Conservation (phyloP, 2,329 filamentous ascomycete genomes). For the Ophiocordyceps unilateralis region DNA sequence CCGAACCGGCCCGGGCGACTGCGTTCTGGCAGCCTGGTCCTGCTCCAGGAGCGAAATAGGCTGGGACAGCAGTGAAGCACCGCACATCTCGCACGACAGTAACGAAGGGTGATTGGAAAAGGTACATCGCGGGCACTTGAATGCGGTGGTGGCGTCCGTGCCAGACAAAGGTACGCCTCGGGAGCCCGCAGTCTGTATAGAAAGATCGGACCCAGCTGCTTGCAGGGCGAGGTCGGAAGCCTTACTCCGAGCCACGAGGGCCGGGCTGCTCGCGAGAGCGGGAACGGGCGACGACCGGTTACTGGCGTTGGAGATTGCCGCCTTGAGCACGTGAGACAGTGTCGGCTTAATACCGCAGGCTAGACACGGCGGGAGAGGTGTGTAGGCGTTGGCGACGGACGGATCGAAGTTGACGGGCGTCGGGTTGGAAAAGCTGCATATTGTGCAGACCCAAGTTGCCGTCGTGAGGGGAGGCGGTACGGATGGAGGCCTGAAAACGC, state of each 20-base stretch:
- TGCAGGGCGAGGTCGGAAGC: neutral
- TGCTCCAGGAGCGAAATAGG: slow-evolving; percentile 17
- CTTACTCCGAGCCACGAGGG: neutral
- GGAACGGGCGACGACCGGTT: slow-evolving; percentile 23
- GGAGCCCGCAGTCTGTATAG: neutral
- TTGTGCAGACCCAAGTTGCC: slow-evolving; percentile 89
- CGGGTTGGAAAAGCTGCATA: slow-evolving; percentile 88
- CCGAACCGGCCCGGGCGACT: slow-evolving; percentile 64
- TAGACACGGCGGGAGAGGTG: slow-evolving; percentile 69
- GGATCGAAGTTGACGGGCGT: slow-evolving; percentile 90
- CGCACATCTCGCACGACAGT: slow-evolving; percentile 77
- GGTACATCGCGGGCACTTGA: slow-evolving; percentile 73
- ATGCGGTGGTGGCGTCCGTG: slow-evolving; percentile 17
- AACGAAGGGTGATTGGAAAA: slow-evolving; percentile 87
- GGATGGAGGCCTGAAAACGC: slow-evolving; percentile 19
- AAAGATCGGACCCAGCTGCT: neutral
- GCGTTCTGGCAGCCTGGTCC: slow-evolving; percentile 29
- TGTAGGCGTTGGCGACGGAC: slow-evolving; percentile 59
- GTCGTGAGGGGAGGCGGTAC: slow-evolving; percentile 31
- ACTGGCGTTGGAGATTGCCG: slow-evolving; percentile 60
- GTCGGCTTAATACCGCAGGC: slow-evolving; percentile 89
- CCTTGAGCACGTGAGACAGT: slow-evolving; percentile 67
- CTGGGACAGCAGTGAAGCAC: slow-evolving; percentile 50
- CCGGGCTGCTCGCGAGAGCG: neutral
- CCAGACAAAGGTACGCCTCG: no score